These are phyloP conservation scores for Phytophthora tubulina DNA, from an alignment of 352 stramenopile species.

Conservation along the genomic window DNA sequence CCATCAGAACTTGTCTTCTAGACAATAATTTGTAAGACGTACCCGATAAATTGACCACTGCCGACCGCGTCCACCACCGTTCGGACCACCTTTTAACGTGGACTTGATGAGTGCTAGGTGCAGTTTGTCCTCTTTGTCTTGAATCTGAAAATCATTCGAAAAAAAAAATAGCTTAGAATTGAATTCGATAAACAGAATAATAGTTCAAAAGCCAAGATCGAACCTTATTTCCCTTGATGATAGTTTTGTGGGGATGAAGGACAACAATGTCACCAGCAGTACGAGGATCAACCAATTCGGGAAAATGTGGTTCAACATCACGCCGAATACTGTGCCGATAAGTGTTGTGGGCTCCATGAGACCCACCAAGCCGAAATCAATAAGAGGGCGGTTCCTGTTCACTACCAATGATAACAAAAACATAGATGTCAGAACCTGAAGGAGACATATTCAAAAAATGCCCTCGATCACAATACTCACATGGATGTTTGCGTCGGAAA, in stretches of 20 bases:
- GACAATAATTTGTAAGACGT: constrained; percentile 7
- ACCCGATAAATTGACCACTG: constrained; percentile 76
- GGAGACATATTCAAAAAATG: not conserved
- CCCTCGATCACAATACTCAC: constrained; percentile 39
- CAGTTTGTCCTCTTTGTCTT: constrained; percentile 57
- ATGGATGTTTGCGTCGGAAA: constrained; percentile 91
- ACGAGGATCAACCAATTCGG: constrained; percentile 84
- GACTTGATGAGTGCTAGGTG: constrained; percentile 56
- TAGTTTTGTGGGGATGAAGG: constrained; percentile 73
- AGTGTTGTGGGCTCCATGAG: constrained; percentile 96
- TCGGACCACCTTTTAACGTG: constrained; percentile 51
- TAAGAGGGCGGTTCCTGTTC: constrained; percentile 91
- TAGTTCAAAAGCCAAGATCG: not conserved
- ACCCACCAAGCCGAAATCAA: constrained; percentile 97
- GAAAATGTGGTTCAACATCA: constrained; percentile 83
- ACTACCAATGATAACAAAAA: constrained; percentile 30
- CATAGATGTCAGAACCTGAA: too few species aligned
- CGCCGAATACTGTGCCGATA: constrained; percentile 74
- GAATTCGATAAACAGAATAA: too few species aligned
- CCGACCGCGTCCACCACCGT: constrained; percentile 51
- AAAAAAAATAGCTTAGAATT: not conserved
- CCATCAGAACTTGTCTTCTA: too few species aligned
- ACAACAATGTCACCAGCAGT: constrained; percentile 70
- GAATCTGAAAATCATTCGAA: constrained; percentile 44
- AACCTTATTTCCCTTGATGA: constrained; percentile 71